Evolutionary conservation across 768 basidiomycete genomes (phyloP).

Genomic region (Sutorius australiensis): DNA sequence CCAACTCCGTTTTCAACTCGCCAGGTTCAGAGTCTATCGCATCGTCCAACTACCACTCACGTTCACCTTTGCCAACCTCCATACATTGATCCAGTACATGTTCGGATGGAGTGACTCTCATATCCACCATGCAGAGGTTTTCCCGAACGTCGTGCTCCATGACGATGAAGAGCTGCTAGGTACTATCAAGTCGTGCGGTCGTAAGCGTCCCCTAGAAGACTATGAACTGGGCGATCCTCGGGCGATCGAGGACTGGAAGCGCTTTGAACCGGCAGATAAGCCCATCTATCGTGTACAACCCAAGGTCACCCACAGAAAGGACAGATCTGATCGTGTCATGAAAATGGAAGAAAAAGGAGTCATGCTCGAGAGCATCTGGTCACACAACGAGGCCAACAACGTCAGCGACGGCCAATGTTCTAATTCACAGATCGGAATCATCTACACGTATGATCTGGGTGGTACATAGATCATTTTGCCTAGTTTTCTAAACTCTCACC

Average conservation of each 20-base stretch:
- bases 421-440: slow-evolving; percentile 20
- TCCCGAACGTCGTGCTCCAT: slow-evolving; percentile 20
- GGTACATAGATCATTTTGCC: slow-evolving; percentile 3
- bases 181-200: slow-evolving; percentile 23
- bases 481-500: neutral
- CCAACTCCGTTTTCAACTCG: slow-evolving; percentile 30
- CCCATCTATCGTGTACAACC: slow-evolving; percentile 19
- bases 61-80: slow-evolving; percentile 31
- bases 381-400: slow-evolving; percentile 15
- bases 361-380: slow-evolving; percentile 26
- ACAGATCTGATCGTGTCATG: slow-evolving; percentile 8
- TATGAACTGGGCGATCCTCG: slow-evolving; percentile 8
- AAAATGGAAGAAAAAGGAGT: slow-evolving; percentile 20
- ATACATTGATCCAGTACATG: slow-evolving; percentile 27
- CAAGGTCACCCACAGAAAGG: slow-evolving; percentile 7
- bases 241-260: slow-evolving; percentile 12
- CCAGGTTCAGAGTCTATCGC: slow-evolving; percentile 26
- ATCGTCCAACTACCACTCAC: slow-evolving; percentile 24
- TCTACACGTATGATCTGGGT: slow-evolving; percentile 23
- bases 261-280: slow-evolving; percentile 10
- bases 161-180: slow-evolving; percentile 5
- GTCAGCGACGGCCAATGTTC: slow-evolving; percentile 24
- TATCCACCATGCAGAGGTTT: slow-evolving; percentile 22
- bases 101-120: slow-evolving; percentile 32
- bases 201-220: slow-evolving; percentile 15